Evolutionary conservation across 495 filamentous ascomycete genomes (phyloP).

Genomic region (Penicillium angulare): DNA sequence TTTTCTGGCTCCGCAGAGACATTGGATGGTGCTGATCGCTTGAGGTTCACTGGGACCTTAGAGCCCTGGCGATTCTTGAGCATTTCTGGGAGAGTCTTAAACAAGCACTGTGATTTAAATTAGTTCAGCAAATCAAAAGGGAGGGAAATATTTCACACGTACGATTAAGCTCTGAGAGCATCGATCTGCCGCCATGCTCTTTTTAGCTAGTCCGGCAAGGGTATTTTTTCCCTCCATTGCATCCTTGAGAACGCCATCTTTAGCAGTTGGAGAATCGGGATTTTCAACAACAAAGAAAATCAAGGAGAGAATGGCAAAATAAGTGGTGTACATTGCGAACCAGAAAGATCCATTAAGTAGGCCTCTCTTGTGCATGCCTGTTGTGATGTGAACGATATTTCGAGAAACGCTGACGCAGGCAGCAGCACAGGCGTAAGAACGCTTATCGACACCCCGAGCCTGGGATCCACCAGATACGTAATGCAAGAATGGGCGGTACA

Average conservation of each 20-base stretch:
- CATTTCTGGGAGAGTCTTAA: slow-evolving; percentile 75
- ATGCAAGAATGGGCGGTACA: slow-evolving; percentile 93
- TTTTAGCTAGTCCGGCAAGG: slow-evolving; percentile 72
- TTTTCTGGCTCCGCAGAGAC: slow-evolving; percentile 21
- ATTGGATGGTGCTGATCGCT: slow-evolving; percentile 39
- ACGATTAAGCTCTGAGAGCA: slow-evolving; percentile 75
- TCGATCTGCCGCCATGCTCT: slow-evolving; percentile 84
- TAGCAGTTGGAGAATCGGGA: slow-evolving; percentile 69
- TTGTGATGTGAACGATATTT: slow-evolving; percentile 90
- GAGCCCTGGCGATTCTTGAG: slow-evolving; percentile 57
- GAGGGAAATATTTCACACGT: slow-evolving; percentile 32
- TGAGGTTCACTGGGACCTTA: slow-evolving; percentile 37
- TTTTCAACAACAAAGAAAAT: slow-evolving; percentile 92
- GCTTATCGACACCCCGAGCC: slow-evolving; percentile 71
- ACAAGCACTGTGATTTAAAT: slow-evolving; percentile 54
- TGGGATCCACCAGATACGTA: slow-evolving; percentile 76
- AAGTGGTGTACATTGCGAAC: slow-evolving; percentile 95
- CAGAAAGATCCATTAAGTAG: slow-evolving; percentile 89
- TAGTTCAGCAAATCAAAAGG: neutral
- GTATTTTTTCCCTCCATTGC: slow-evolving; percentile 79
- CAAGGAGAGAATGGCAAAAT: slow-evolving; percentile 88
- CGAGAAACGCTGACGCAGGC: slow-evolving; percentile 87
- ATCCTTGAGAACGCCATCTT: slow-evolving; percentile 75
- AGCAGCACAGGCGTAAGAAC: slow-evolving; percentile 89
- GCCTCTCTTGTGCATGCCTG: slow-evolving; percentile 80